These are phyloP conservation scores for Eragrostis nindensis DNA, from an alignment of 176 grass and related monocot genomes.

Conservation along the genomic window DNA sequence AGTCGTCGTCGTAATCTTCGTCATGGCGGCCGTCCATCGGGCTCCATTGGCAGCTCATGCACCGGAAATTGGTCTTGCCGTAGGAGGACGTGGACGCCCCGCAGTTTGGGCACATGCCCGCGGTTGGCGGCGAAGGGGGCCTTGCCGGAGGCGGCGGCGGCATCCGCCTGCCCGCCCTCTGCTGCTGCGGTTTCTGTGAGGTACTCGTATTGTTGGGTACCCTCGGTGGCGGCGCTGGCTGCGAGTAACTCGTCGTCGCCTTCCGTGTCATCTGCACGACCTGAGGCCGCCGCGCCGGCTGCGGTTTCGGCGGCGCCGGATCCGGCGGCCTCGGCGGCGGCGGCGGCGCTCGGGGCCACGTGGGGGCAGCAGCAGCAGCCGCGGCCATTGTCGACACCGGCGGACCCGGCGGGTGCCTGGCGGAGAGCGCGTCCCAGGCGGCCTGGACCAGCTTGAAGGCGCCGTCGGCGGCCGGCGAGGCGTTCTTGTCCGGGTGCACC, in stretches of 20 bases:
- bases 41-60: constrained; percentile 5
- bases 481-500: constrained; percentile 28
- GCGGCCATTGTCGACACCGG: background rate
- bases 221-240: background rate
- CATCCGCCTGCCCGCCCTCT: background rate
- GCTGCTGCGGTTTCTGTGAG: background rate
- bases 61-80: background rate
- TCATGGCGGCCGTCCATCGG: background rate
- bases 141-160: background rate
- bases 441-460: constrained; percentile 24
- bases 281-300: background rate
- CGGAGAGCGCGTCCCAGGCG: constrained; percentile 1
- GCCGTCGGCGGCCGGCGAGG: background rate
- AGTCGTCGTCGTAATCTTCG: background rate
- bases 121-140: background rate
- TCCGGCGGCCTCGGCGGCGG: background rate
- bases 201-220: too few species aligned
- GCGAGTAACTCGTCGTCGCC: background rate
- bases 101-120: background rate
- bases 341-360: too few species aligned
- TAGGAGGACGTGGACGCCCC: background rate
- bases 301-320: background rate
- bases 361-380: too few species aligned
- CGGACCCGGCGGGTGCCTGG: background rate
- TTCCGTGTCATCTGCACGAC: constrained; percentile 18